These are phyloP conservation scores for Aspergillus versicolor DNA, from an alignment of 2,329 filamentous ascomycete genomes.

Conservation along the genomic window DNA sequence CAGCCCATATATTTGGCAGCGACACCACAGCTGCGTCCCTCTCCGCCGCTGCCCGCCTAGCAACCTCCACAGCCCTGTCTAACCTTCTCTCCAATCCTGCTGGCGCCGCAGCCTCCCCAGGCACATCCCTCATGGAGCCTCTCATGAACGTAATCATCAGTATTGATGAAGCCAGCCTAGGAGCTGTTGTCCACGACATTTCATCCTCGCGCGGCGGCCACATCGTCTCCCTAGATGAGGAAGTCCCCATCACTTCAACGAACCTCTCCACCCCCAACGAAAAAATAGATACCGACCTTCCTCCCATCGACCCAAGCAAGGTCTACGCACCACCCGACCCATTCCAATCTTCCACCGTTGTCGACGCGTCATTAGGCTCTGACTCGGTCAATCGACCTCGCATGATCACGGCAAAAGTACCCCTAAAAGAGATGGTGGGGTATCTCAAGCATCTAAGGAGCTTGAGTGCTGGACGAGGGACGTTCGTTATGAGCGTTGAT, in stretches of 20 bases:
- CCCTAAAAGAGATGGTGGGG: conserved; percentile 93
- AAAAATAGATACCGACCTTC: conserved; percentile 28
- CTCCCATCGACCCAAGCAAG: conserved; percentile 64
- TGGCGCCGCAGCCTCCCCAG: conserved; percentile 48
- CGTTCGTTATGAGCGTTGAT: conserved; percentile 73
- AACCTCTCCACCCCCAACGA: conserved; percentile 19
- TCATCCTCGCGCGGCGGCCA: conserved; percentile 71
- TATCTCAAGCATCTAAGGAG: conserved; percentile 87
- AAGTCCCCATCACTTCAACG: conserved; percentile 34
- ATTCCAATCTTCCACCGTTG: conserved; percentile 49
- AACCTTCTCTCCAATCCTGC: conserved; percentile 40
- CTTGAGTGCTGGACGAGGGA: conserved; percentile 80
- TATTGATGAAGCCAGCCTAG: conserved; percentile 78
- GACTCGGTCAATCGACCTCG: conserved; percentile 47
- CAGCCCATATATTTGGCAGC: conserved; percentile 62
- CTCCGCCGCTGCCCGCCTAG: conserved; percentile 66
- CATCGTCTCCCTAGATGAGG: conserved; percentile 67
- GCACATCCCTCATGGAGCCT: conserved; percentile 77
- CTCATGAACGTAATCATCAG: conserved; percentile 88
- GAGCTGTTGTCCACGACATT: conserved; percentile 79
- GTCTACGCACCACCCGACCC: conserved; percentile 90
- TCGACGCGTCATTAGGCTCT: conserved; percentile 23
- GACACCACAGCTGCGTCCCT: conserved; percentile 67
- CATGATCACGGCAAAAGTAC: conserved; percentile 80
- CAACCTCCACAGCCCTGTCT: conserved; percentile 68